These are phyloP conservation scores for Pleurotus pulmonarius DNA, from an alignment of 768 basidiomycete genomes.

Conservation along the genomic window DNA sequence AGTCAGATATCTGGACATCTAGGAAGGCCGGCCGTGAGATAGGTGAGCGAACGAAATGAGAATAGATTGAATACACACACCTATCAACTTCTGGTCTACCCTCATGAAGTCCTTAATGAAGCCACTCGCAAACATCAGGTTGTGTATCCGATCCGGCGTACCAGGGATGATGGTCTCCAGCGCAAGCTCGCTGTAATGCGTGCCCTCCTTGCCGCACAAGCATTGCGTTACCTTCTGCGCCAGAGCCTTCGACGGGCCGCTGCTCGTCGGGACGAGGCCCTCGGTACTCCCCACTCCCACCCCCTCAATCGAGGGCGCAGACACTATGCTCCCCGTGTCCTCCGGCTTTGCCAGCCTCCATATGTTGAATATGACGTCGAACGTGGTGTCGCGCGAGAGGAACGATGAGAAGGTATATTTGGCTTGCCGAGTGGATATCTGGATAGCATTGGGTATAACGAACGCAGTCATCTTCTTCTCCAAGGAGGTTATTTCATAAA, in stretches of 20 bases:
- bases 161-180: slow-evolving; percentile 82
- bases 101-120: slow-evolving; percentile 94
- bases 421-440: slow-evolving; percentile 74
- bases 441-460: slow-evolving; percentile 96
- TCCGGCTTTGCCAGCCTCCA: slow-evolving; percentile 90
- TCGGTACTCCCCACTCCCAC: slow-evolving; percentile 9
- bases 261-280: slow-evolving; percentile 5
- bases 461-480: slow-evolving; percentile 99
- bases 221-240: slow-evolving; percentile 64
- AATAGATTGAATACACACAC: slow-evolving; percentile 41
- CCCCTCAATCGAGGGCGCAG: slow-evolving; percentile 17
- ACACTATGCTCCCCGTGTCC: slow-evolving; percentile 31
- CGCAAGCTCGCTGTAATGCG: slow-evolving; percentile 70
- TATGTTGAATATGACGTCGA: slow-evolving; percentile 93
- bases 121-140: slow-evolving; percentile 92
- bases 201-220: slow-evolving; percentile 63
- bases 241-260: slow-evolving; percentile 11
- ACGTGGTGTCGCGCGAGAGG: slow-evolving; percentile 93
- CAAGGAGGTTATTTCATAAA: slow-evolving; percentile 78
- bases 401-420: slow-evolving; percentile 97
- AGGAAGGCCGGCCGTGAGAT: background rate
- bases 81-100: slow-evolving; percentile 82
- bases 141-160: slow-evolving; percentile 93
- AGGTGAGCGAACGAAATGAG: background rate
- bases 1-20: slow-evolving; percentile 97